Base-by-base conservation (phyloP, 352 stramenopile species). In the Halophytophthora polymorphica region DNA sequence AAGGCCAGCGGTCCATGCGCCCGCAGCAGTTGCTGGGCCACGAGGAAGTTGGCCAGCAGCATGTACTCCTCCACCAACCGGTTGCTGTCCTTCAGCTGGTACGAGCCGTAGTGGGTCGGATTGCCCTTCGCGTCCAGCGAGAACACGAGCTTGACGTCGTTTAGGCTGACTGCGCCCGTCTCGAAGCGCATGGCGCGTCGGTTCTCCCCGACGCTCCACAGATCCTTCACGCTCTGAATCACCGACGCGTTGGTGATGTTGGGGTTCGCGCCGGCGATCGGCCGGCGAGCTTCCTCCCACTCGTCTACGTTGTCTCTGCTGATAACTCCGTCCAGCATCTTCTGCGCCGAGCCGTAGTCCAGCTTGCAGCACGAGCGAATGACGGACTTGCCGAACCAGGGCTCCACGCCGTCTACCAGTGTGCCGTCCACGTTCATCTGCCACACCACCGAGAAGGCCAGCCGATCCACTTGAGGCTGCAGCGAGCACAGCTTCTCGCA, bases 1-100 rank as follows among this genome's bases (percentile, higher is more conserved):
- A 98, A 87, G 4, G 95, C 93, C 18, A 89, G 45, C n/a, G 80
- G 73, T 0, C 83, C 83, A 21, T 93, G 79, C 19, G 92, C 76
- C 18, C 88, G 87, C 36, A 98, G 86, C 12, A 99, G 71, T 22
- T 97, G 82, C 58, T 98, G 88, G 15, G 97, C 97, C 15, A 99
- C 96, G 12, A 98, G 68, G 56, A 96, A 99, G 61, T 99, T 99
- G 5, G 97, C 97, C 23, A 99, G 59, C 5, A 99, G 76, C 96
- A 99, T 99, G 73, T 97, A 99, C 69, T 99, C 97, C 71, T 99
- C 96, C 7, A 98, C 86, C 10, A 98, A 64, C 6, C 86, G 72
- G 59, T 99, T 98, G 31, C 88, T 98, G 63, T 98, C 88, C 28
- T 93, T 89, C 31, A 98, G 89, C 14, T 93, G 78, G 56, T 98